Base-by-base conservation (phyloP, 805 yeast genomes). In the Metschnikowia peoriensis region DNA sequence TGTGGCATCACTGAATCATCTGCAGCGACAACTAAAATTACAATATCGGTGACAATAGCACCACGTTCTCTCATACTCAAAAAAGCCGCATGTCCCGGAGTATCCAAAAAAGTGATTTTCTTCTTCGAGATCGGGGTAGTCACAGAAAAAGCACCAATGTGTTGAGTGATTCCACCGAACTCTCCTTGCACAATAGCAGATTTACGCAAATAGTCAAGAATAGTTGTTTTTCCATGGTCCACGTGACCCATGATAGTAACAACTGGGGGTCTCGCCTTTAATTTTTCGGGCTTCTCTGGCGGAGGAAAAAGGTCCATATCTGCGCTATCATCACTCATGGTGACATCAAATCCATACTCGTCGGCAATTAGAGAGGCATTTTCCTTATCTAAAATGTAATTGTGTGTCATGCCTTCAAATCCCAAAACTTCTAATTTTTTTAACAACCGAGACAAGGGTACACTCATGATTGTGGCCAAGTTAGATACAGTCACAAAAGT, bases 231-330 rank as follows among this genome's bases (percentile, higher is more conserved):
- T 2, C 99, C 99, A 65, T 94, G 99, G 69, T 94, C 99, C 32
- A 94, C 99, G 68, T 94, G 99, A 2, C 99, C 99, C 98, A 94
- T 94, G 48, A 94, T 89, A 0, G 99, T 92, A 6, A 94, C 97
- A 27, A 94, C 86, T 0, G 99, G 99, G 0, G 99, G 91, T 58
- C 98, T 75, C 7, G 84, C 76, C 43, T 81, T 82, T 56, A 86
- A 66, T 22, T 69, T 63, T 7, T 71, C 69, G n/a, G 66, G 64
- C 29, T 77, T 77, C 1, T 71, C 76, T 0, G 88, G 81, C 1
- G 71, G 70, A 0, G 84, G 81, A 14, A 80, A 76, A 15, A 89
- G 83, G 56, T 85, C 82, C 48, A 86, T 69, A 2, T 88, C 85
- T 6, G 77, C 72, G 27, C 37, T 41, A n/a, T 76, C 78, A 46